These are phyloP conservation scores for Lagenidium sp. DNA, from an alignment of 352 stramenopile species.

Conservation along the genomic window DNA sequence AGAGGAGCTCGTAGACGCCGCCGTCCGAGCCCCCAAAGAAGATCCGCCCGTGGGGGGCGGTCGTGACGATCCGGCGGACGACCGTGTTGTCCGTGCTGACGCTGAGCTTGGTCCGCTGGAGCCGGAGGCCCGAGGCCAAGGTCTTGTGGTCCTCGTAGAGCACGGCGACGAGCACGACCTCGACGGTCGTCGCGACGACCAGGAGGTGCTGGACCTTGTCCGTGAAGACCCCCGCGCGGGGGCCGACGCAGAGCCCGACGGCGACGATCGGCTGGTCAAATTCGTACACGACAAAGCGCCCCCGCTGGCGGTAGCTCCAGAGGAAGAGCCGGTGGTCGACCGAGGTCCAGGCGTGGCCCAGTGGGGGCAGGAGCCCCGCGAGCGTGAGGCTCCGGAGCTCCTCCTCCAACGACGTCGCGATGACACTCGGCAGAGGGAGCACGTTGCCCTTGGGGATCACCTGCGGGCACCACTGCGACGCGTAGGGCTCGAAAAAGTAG, in stretches of 20 bases:
- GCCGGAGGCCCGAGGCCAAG: constrained; percentile 10
- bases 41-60: constrained; percentile 74
- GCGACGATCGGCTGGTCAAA: constrained; percentile 90
- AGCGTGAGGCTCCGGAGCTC: constrained; percentile 66
- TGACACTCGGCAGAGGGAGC: constrained; percentile 53
- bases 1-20: constrained; percentile 91
- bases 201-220: constrained; percentile 91
- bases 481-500: constrained; percentile 86
- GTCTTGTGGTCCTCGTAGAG: constrained; percentile 52
- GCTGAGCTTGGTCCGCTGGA: constrained; percentile 84
- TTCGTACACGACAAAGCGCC: constrained; percentile 82
- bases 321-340: constrained; percentile 93
- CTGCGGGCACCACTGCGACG: constrained; percentile 69
- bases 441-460: constrained; percentile 66
- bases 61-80: constrained; percentile 86
- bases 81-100: constrained; percentile 92
- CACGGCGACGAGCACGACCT: constrained; percentile 92
- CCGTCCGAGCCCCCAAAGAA: constrained; percentile 97
- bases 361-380: constrained; percentile 88
- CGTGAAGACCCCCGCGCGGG: constrained; percentile 89
- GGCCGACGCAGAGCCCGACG: constrained; percentile 82
- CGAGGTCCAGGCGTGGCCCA: constrained; percentile 92
- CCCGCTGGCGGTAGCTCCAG: constrained; percentile 88
- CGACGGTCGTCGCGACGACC: constrained; percentile 92
- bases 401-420: constrained; percentile 61